A percentile compares a stretch with the other conserved stretches of the same genome.
phyloP scores from a whole-genome alignment of 2,329 filamentous ascomycete species.

The Bisporella sp. region DNA sequence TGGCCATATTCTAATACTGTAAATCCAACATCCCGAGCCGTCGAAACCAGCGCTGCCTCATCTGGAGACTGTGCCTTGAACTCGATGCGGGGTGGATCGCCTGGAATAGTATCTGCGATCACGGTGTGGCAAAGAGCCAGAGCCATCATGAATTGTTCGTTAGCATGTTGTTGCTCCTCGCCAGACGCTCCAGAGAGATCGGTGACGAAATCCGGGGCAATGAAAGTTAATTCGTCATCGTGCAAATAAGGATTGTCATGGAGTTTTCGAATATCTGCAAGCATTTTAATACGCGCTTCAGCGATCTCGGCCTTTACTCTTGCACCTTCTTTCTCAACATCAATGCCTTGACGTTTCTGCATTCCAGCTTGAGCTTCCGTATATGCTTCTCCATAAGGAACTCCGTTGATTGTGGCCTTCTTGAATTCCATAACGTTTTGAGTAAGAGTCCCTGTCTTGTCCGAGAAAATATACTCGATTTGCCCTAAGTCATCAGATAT shows the following conservation, averaged over 20 bases:
- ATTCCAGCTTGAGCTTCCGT: conserved; percentile 95
- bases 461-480: conserved; percentile 98
- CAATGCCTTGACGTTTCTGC: conserved; percentile 83
- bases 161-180: conserved; percentile 67
- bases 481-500: conserved; percentile 97
- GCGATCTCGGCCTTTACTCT: conserved; percentile 73
- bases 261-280: conserved; percentile 65
- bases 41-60: conserved; percentile 88
- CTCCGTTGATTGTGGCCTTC: conserved; percentile 93
- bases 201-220: conserved; percentile 81
- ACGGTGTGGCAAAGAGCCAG: conserved; percentile 96
- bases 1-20: conserved; percentile 76
- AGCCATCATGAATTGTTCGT: conserved; percentile 87
- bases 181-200: conserved; percentile 77
- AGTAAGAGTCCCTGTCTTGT: conserved; percentile 85
- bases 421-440: conserved; percentile 99
- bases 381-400: conserved; percentile 93
- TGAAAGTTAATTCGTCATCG: conserved; percentile 84
- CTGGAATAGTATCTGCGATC: conserved; percentile 81
- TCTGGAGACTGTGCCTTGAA: conserved; percentile 98
- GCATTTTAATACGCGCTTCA: conserved; percentile 63
- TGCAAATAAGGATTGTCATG: conserved; percentile 88
- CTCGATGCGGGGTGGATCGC: conserved; percentile 83
- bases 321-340: conserved; percentile 74
- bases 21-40: conserved; percentile 91